Evolutionary conservation across 2,329 filamentous ascomycete genomes (phyloP).

Genomic region (Colletotrichum falcatum): DNA sequence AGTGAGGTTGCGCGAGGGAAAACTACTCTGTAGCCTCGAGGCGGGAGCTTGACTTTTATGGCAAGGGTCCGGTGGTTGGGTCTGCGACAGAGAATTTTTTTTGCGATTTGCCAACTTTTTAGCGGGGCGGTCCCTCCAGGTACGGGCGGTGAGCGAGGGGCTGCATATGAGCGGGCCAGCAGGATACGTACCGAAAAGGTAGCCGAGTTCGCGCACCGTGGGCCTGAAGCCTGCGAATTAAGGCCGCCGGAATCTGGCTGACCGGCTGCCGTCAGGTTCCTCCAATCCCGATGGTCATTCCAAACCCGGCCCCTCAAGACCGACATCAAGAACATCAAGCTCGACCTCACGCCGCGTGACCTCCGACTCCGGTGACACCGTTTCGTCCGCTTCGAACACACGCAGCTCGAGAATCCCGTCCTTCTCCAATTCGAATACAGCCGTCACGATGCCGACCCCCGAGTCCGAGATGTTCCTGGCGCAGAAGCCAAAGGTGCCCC

Average conservation of each 20-base stretch:
- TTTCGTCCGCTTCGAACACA: slow-evolving; percentile 14
- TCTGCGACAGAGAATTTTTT: slow-evolving; percentile 40
- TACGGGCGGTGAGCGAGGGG: slow-evolving; percentile 39
- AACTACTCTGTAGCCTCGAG: slow-evolving; percentile 15
- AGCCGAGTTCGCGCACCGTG: slow-evolving; percentile 1
- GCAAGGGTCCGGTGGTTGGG: slow-evolving; percentile 40
- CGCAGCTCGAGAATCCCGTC: neutral
- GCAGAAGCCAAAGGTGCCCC: slow-evolving; percentile 84
- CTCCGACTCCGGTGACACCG: slow-evolving; percentile 22
- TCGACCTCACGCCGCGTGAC: slow-evolving; percentile 22
- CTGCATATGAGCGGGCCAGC: slow-evolving; percentile 1
- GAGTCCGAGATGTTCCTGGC: slow-evolving; percentile 86
- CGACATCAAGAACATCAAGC: slow-evolving; percentile 34
- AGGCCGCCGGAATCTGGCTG: slow-evolving; percentile 36
- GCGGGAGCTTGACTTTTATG: slow-evolving; percentile 39
- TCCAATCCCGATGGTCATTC: slow-evolving; percentile 30
- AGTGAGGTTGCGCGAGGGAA: slow-evolving; percentile 31
- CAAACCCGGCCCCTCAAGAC: slow-evolving; percentile 26
- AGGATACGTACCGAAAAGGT: slow-evolving; percentile 31
- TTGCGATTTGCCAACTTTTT: slow-evolving; percentile 40
- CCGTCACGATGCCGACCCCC: slow-evolving; percentile 78
- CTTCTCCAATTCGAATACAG: slow-evolving; percentile 7
- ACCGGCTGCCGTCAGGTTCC: slow-evolving; percentile 30
- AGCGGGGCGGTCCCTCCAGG: slow-evolving; percentile 33
- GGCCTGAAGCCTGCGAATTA: slow-evolving; percentile 36